Evolutionary conservation across 106 monocot genomes (phyloP).

Genomic region (Triglochin maritima): DNA sequence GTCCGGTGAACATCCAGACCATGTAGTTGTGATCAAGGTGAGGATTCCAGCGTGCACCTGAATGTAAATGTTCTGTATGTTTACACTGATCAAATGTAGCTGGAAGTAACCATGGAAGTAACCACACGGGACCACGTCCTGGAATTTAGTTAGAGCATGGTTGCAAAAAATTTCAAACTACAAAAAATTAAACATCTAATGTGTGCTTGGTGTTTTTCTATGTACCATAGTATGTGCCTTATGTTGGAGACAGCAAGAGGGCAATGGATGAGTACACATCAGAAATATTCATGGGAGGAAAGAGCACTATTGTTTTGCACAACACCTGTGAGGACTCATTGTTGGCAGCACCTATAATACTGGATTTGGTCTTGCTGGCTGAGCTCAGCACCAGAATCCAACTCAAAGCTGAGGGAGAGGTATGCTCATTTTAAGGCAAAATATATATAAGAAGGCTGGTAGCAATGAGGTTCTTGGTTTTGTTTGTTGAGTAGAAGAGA

Average conservation of each 20-base stretch:
- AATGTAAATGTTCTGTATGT: not conserved
- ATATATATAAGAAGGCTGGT: too few relatives aligned
- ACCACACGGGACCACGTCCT: too few relatives aligned
- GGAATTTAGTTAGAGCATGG: too few relatives aligned
- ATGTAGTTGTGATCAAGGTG: slow-evolving; percentile 97
- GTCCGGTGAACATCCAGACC: slow-evolving; percentile 93
- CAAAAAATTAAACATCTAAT: not conserved
- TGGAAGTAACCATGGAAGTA: too few relatives aligned
- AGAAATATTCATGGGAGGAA: slow-evolving; percentile 98
- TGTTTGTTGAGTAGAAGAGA: too few relatives aligned
- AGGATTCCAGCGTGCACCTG: not conserved
- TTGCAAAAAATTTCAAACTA: too few relatives aligned
- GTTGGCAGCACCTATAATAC: slow-evolving; percentile 86
- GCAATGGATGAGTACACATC: slow-evolving; percentile 98
- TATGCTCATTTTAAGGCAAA: not conserved
- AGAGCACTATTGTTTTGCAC: slow-evolving; percentile 79
- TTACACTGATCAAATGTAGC: too few relatives aligned
- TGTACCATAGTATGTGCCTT: slow-evolving; percentile 69
- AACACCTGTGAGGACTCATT: slow-evolving; percentile 98
- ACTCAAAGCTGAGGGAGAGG: slow-evolving; percentile 87
- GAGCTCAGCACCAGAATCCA: slow-evolving; percentile 92
- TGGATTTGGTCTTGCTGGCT: slow-evolving; percentile 82
- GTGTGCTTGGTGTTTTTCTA: not conserved
- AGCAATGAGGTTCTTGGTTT: too few relatives aligned
- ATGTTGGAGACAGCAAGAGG: slow-evolving; percentile 96